Evolutionary conservation across 768 basidiomycete genomes (phyloP).

Genomic region (Wakefieldia striispora): DNA sequence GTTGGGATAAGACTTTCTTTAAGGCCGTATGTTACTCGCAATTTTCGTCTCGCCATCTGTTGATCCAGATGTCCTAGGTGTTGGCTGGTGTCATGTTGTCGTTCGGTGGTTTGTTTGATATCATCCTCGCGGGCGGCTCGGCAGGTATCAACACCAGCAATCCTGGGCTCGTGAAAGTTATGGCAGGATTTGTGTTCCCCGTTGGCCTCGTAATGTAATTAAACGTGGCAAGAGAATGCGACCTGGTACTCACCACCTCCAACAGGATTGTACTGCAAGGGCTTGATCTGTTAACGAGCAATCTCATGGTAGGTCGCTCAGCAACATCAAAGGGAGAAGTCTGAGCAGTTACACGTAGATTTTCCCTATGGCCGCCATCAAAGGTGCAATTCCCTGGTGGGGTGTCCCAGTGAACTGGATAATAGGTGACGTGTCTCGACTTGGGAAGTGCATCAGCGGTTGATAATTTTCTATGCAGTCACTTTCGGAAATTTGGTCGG

Average conservation of each 20-base stretch:
- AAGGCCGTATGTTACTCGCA: slow-evolving; percentile 56
- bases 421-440: slow-evolving; percentile 45
- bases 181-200: slow-evolving; percentile 70
- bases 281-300: slow-evolving; percentile 69
- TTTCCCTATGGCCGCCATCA: slow-evolving; percentile 67
- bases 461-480: slow-evolving; percentile 39
- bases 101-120: slow-evolving; percentile 64
- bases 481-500: slow-evolving; percentile 68
- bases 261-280: slow-evolving; percentile 71
- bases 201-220: slow-evolving; percentile 73
- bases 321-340: not conserved
- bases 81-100: slow-evolving; percentile 72
- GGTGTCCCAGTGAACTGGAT: slow-evolving; percentile 65
- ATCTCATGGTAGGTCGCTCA: slow-evolving; percentile 58
- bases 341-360: slow-evolving; percentile 37
- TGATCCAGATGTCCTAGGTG: slow-evolving; percentile 40
- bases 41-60: not conserved
- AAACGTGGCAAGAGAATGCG: not conserved
- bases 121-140: slow-evolving; percentile 62
- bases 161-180: slow-evolving; percentile 65
- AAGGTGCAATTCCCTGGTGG: slow-evolving; percentile 68
- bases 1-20: slow-evolving; percentile 57
- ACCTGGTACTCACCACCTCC: not conserved
- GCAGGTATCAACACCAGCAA: slow-evolving; percentile 47
- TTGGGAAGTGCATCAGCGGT: not conserved